These are phyloP conservation scores for Panaeolus papilionaceus DNA, from an alignment of 768 basidiomycete genomes.

Conservation along the genomic window DNA sequence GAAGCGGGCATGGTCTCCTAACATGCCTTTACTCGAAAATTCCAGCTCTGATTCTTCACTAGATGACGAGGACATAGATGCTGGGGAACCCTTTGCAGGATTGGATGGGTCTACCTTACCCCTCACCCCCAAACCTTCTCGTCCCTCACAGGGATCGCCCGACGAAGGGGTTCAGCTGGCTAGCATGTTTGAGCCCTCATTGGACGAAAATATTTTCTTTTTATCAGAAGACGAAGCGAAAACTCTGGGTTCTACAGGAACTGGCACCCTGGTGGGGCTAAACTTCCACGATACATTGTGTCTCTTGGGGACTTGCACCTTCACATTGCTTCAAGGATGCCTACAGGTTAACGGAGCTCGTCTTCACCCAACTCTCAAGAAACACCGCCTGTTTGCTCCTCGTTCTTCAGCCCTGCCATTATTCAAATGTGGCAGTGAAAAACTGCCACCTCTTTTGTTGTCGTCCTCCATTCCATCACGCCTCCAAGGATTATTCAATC, in stretches of 20 bases:
- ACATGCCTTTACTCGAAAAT: constrained; percentile 46
- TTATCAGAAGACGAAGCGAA: constrained; percentile 47
- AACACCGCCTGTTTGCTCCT: constrained; percentile 74
- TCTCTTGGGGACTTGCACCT: constrained; percentile 68
- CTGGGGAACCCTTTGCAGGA: constrained; percentile 17
- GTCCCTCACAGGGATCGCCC: neutral
- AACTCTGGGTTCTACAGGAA: constrained; percentile 34
- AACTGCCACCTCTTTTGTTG: constrained; percentile 17
- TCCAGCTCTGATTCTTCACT: constrained; percentile 38
- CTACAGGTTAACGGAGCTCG: constrained; percentile 64
- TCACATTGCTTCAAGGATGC: constrained; percentile 69
- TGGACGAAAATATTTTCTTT: constrained; percentile 51
- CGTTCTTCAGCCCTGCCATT: constrained; percentile 78
- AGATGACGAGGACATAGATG: constrained; percentile 48
- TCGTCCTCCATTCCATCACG: constrained; percentile 20
- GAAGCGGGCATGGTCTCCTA: constrained; percentile 65
- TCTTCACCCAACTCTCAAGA: constrained; percentile 44
- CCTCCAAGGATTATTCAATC: constrained; percentile 20
- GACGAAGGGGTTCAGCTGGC: constrained; percentile 33
- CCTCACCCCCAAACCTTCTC: constrained; percentile 20
- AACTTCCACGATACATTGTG: constrained; percentile 58
- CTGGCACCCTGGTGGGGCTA: constrained; percentile 50
- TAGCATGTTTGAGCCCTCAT: constrained; percentile 57
- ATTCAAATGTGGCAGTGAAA: constrained; percentile 33
- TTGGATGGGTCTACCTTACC: constrained; percentile 28